Base-by-base conservation (phyloP, 345 rosid genomes). In the Streptanthus diversifolius region DNA sequence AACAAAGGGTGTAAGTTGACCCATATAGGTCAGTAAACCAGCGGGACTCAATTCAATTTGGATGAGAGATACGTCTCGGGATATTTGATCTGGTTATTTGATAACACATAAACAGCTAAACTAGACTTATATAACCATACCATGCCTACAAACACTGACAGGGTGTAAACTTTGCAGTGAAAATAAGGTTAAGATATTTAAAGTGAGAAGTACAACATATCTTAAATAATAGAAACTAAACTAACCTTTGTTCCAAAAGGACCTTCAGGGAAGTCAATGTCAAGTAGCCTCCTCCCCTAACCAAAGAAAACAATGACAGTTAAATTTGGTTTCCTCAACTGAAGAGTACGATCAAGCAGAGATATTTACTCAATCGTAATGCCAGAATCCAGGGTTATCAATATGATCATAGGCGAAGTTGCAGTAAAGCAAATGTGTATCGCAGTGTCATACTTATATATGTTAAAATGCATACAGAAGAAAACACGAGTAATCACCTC, bases 201-300 rank as follows among this genome's bases (percentile, higher is more conserved):
- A 75, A 15, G 56, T n/a, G 33, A 33, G 33, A 61, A 13, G 62
- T 2, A 51, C 47, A 6, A 30, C 12, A 30, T 22, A 35, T 57
- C 36, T 43, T 3, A 6, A 29, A 40, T 25, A 48, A 24, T 3
- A 43, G 21, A 54, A 63, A 24, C 12, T 13, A 14, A 54, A 77
- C 92, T 33, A 60, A 91, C 99, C 93, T 91, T 91, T 3, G 96
- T 91, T 68, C 99, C 98, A 66, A 91, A 95, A 53, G 98, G 97
- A 77, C 99, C 93, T 7, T 44, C 82, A 2, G 98, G 97, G 68
- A 57, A 43, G 83, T 95, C 62, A 22, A 87, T 85, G 29, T 91
- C 96, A 53, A 88, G 91, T 60, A 92, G 21, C 21, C 81, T 72
- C 81, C 52, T 91, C 57, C 99, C 99, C 96, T 95, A 59, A 57